Conservation (phyloP, 306 rosid genomes). For the Quercus glauca region DNA sequence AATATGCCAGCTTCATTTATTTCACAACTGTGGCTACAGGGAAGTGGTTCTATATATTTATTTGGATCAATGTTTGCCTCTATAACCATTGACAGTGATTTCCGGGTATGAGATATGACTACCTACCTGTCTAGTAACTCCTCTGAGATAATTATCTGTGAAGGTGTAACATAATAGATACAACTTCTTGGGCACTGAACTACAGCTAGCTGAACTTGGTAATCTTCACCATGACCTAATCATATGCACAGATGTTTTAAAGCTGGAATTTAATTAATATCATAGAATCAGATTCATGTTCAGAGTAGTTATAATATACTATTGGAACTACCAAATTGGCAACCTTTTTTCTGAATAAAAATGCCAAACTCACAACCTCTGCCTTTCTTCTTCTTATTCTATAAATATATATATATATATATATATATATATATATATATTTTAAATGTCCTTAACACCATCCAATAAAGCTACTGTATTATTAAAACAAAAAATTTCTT, state of each 20-base stretch:
- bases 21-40: not conserved
- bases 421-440: too few species aligned
- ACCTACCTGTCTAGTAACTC: conserved; percentile 53
- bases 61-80: not conserved
- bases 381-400: not conserved
- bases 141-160: conserved; percentile 78
- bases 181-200: conserved; percentile 94
- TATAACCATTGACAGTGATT: not conserved
- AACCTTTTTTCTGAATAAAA: not conserved
- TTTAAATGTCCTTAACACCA: not conserved
- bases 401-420: too few species aligned
- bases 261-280: not conserved
- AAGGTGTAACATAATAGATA: conserved; percentile 86
- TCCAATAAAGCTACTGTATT: not conserved
- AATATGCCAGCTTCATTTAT: not conserved
- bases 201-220: conserved; percentile 74
- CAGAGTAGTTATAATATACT: not conserved
- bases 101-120: not conserved
- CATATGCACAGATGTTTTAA: not conserved
- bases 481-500: not conserved
- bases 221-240: conserved; percentile 70
- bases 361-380: not conserved
- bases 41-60: not conserved
- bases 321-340: not conserved
- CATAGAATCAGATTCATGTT: not conserved